These are phyloP conservation scores for Acacia crassicarpa DNA, from an alignment of 306 rosid species.

Conservation along the genomic window DNA sequence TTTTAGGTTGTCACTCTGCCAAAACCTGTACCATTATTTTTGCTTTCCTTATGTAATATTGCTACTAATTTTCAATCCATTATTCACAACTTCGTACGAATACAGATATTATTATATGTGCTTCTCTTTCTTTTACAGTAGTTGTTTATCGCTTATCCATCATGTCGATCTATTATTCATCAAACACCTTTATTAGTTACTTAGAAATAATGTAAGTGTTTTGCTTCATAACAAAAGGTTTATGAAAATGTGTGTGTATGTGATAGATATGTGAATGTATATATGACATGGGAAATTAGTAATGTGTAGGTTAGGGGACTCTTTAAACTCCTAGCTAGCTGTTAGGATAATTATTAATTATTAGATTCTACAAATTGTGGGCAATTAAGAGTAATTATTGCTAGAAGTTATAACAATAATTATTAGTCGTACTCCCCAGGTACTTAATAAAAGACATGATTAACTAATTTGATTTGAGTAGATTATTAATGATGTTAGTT, in stretches of 20 bases:
- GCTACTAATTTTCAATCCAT: slow-evolving; percentile 25
- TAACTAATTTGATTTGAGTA: too few relatives aligned
- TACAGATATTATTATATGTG: not conserved
- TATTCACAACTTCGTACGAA: slow-evolving; percentile 7
- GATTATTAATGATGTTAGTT: too few relatives aligned
- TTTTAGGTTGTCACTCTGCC: slow-evolving; percentile 29
- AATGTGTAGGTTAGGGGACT: not conserved
- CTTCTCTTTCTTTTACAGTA: not conserved
- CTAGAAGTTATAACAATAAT: too few relatives aligned
- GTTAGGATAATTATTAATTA: not conserved
- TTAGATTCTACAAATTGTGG: too few relatives aligned
- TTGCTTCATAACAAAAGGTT: not conserved
- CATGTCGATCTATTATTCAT: not conserved
- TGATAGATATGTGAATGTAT: not conserved
- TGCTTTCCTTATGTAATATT: not conserved
- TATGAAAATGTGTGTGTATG: not conserved
- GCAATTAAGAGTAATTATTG: not conserved
- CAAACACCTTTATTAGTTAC: not conserved
- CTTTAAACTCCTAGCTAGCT: not conserved
- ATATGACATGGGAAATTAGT: not conserved
- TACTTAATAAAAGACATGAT: too few relatives aligned
- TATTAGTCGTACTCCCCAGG: too few relatives aligned
- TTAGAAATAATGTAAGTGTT: not conserved
- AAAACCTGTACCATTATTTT: slow-evolving; percentile 10
- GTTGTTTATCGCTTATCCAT: not conserved